These are phyloP conservation scores for Rhodotorula glutinis DNA, from an alignment of 1,284 basidiomycete genomes.

Conservation along the genomic window DNA sequence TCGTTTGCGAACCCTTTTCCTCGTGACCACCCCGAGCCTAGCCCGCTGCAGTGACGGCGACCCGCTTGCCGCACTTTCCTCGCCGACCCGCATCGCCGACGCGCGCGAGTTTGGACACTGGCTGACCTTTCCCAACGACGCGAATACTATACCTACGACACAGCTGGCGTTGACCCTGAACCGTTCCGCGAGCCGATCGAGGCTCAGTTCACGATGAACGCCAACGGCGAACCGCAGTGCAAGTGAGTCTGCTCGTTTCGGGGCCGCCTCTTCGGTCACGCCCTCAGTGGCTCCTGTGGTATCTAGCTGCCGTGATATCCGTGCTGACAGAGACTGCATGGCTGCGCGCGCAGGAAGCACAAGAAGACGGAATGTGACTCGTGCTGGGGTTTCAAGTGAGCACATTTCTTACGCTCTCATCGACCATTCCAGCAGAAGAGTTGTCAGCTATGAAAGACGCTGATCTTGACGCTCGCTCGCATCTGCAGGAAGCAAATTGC, in stretches of 20 bases:
- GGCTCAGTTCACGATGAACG: constrained; percentile 22
- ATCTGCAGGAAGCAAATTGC: constrained; percentile 24
- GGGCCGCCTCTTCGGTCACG: too few species aligned
- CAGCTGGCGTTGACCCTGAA: constrained; percentile 15
- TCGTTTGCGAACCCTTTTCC: too few species aligned
- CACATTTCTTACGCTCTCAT: too few species aligned
- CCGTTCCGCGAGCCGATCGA: constrained; percentile 13
- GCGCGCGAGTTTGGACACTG: too few species aligned
- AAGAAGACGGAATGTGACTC: constrained; percentile 22
- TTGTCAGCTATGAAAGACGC: neutral
- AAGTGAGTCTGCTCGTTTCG: constrained; percentile 4
- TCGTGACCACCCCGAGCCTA: too few species aligned
- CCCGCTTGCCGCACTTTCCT: neutral
- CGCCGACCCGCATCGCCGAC: too few species aligned
- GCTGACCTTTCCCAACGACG: neutral
- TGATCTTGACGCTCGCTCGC: neutral
- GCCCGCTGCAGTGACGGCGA: too few species aligned
- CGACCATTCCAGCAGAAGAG: too few species aligned
- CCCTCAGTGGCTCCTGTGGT: too few species aligned
- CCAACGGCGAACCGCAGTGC: constrained; percentile 31
- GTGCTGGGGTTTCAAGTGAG: constrained; percentile 24
- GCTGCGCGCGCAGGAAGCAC: constrained; percentile 13
- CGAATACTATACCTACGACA: neutral
- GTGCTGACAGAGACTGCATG: neutral
- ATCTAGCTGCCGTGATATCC: too few species aligned